These are phyloP conservation scores for Trametes punicea DNA, from an alignment of 768 basidiomycete species.

Conservation along the genomic window DNA sequence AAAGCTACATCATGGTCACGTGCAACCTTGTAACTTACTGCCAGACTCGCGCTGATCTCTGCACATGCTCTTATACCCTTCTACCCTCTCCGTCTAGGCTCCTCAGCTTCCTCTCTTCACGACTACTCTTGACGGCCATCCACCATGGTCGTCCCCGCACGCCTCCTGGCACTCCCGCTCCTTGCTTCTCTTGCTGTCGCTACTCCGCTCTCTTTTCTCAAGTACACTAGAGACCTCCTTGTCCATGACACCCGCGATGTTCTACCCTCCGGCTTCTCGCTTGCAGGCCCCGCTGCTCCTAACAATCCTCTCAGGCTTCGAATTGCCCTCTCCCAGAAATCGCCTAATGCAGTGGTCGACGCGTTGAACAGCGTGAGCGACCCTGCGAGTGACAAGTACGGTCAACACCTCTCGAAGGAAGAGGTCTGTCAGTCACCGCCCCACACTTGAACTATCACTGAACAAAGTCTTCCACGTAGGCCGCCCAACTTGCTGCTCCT, in stretches of 20 bases:
- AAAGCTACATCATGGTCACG: no score
- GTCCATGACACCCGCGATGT: constrained; percentile 18
- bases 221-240: constrained; percentile 8
- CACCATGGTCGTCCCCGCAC: constrained; percentile 12
- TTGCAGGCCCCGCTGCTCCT: constrained; percentile 17
- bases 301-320: constrained; percentile 25
- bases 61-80: background rate
- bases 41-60: no score
- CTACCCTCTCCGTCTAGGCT: background rate
- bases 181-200: constrained; percentile 8
- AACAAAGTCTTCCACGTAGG: constrained; percentile 3
- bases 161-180: constrained; percentile 18
- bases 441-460: background rate
- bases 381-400: constrained; percentile 23
- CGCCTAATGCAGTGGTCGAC: constrained; percentile 26
- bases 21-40: no score
- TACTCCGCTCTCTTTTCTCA: constrained; percentile 6
- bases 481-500: constrained; percentile 24
- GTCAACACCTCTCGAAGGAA: constrained; percentile 28
- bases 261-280: constrained; percentile 16
- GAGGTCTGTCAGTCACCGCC: constrained; percentile 25
- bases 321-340: constrained; percentile 27
- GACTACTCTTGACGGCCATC: background rate
- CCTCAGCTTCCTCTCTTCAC: background rate
- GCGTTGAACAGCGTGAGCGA: constrained; percentile 27